Evolutionary conservation across 23 red algal genomes (phyloP), one percentile per base, ranked within the genome.

Genomic region (Rhodosorus marinus): DNA sequence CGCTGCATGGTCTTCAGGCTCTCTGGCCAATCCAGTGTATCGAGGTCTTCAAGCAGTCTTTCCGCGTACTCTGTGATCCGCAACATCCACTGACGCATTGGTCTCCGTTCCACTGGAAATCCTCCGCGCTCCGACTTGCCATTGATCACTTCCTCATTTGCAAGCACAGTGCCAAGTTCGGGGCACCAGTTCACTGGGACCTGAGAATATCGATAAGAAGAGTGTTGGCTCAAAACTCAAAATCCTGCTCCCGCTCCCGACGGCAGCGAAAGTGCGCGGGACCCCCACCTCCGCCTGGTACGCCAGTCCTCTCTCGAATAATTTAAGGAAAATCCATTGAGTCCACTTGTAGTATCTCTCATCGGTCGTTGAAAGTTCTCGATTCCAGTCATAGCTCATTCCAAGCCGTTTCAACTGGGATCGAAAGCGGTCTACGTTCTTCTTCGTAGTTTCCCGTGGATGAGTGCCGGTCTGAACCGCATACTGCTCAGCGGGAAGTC

Each of bases 211-310:
- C n/a, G n/a, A n/a, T n/a, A n/a, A n/a, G n/a, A n/a, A n/a, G n/a
- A n/a, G n/a, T n/a, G n/a, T n/a, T n/a, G n/a, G n/a, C n/a, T n/a
- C n/a, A n/a, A n/a, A n/a, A n/a, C n/a, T n/a, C n/a, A n/a, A n/a
- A n/a, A n/a, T n/a, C n/a, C n/a, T n/a, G n/a, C n/a, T n/a, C n/a
- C n/a, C n/a, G n/a, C n/a, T n/a, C n/a, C n/a, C n/a, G n/a, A n/a
- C n/a, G n/a, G n/a, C n/a, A n/a, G n/a, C n/a, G 33, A n/a, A n/a
- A n/a, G n/a, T n/a, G n/a, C n/a, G n/a, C n/a, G n/a, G n/a, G n/a
- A n/a, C n/a, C n/a, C n/a, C n/a, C n/a, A n/a, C n/a, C n/a, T 98
- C 79, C 58, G 72, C 72, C 64, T 98, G 90, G 55, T 98, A 98
- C 11, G 90, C 90, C 0, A 98, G 72, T 2, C 90, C 90, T 31